Conservation (phyloP, 139 green algal species). For the Volvox africanus region DNA sequence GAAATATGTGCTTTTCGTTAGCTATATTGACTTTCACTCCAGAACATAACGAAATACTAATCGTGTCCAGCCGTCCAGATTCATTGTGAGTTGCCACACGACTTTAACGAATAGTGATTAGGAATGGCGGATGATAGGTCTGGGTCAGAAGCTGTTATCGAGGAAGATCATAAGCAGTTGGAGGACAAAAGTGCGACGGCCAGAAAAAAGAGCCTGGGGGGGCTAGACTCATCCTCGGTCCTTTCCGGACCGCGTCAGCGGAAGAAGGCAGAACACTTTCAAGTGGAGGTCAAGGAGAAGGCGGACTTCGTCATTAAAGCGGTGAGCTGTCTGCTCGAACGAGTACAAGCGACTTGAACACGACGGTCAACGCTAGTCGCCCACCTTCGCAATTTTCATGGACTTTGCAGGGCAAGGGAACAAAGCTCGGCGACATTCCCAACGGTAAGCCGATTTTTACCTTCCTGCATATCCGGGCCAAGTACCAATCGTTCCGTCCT, state of each 20-base stretch:
- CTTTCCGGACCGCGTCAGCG: not conserved
- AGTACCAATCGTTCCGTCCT: not conserved
- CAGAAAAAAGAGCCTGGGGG: not conserved
- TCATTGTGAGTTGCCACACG: too few species aligned
- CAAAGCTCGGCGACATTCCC: conserved; percentile 80
- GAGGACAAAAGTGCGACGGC: not conserved
- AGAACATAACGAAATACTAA: too few species aligned
- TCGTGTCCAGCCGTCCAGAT: too few species aligned
- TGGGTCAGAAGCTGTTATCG: not conserved
- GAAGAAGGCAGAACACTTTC: conserved; percentile 40
- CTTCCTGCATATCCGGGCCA: not conserved
- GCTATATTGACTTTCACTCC: too few species aligned
- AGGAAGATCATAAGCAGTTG: conserved; percentile 3
- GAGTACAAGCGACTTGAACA: not conserved
- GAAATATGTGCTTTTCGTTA: too few species aligned
- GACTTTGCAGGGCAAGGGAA: conserved; percentile 68
- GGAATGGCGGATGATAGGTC: conserved; percentile 26
- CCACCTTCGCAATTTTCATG: not conserved
- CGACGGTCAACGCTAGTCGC: not conserved
- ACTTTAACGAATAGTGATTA: not conserved
- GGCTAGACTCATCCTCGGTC: not conserved
- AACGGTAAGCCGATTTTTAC: conserved; percentile 65
- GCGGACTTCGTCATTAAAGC: conserved; percentile 54
- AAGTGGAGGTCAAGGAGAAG: conserved; percentile 42
- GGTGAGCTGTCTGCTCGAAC: not conserved